phyloP scores from a whole-genome alignment of 2,329 filamentous ascomycete species.

The Neofusicoccum sp. region DNA sequence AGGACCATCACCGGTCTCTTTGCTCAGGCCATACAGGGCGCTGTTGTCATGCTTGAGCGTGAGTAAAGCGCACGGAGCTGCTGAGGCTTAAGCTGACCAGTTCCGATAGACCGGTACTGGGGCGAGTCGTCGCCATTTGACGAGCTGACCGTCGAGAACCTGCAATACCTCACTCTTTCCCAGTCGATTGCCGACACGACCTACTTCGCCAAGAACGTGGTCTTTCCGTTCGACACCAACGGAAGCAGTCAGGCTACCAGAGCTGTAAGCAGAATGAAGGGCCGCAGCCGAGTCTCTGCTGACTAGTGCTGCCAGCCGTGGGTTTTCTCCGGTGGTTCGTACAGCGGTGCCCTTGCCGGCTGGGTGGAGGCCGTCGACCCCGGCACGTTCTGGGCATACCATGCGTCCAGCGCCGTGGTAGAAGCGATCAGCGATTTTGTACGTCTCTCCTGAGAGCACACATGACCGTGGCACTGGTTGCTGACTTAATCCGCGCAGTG shows the following conservation, averaged over 20 bases:
- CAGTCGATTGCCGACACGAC: constrained; percentile 55
- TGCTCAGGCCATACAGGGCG: constrained; percentile 54
- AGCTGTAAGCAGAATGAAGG: constrained; percentile 32
- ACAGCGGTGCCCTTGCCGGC: constrained; percentile 55
- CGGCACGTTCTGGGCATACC: constrained; percentile 61
- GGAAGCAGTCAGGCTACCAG: constrained; percentile 49
- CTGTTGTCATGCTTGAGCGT: constrained; percentile 55
- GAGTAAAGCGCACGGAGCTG: not conserved
- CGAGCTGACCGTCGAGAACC: constrained; percentile 51
- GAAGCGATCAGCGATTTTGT: constrained; percentile 50
- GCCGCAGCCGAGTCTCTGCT: not conserved
- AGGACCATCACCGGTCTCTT: constrained; percentile 50
- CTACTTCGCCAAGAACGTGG: constrained; percentile 53
- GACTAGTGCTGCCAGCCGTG: constrained; percentile 43
- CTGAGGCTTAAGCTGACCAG: no score
- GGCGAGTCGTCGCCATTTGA: constrained; percentile 55
- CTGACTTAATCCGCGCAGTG: constrained; percentile 42
- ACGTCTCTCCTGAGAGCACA: not conserved
- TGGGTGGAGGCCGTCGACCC: constrained; percentile 55
- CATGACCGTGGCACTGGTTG: not conserved
- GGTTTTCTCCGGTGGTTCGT: constrained; percentile 57
- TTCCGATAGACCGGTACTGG: constrained; percentile 52
- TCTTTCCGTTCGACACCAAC: constrained; percentile 54
- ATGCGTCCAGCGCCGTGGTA: constrained; percentile 56
- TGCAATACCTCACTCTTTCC: constrained; percentile 55